Conservation (phyloP, 2,329 filamentous ascomycete genomes). For the Fusarium nelsonii region DNA sequence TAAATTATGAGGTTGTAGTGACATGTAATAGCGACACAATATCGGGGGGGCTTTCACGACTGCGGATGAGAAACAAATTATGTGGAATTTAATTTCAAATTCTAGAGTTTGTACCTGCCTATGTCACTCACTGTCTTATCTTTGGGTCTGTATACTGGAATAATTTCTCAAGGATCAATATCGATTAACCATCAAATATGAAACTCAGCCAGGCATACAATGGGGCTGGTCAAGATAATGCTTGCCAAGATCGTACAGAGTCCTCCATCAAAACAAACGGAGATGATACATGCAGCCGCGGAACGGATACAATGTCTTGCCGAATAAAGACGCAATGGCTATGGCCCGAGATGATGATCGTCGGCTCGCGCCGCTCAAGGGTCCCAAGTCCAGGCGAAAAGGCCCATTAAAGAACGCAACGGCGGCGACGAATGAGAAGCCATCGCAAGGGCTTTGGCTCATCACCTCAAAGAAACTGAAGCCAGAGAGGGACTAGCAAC, state of each 20-base stretch:
- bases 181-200: background rate
- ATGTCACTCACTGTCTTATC: too few relatives aligned
- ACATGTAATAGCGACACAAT: too few relatives aligned
- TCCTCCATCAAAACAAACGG: conserved; percentile 2
- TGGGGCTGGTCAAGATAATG: background rate
- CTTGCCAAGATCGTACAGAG: background rate
- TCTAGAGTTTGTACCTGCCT: too few relatives aligned
- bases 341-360: conserved; percentile 37
- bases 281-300: conserved; percentile 1
- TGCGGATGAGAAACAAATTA: too few relatives aligned
- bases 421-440: conserved; percentile 34
- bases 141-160: background rate
- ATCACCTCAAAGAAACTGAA: conserved; percentile 24
- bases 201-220: background rate
- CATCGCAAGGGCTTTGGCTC: conserved; percentile 26
- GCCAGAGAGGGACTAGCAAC: conserved; percentile 35
- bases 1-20: too few relatives aligned
- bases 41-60: too few relatives aligned
- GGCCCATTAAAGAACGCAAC: conserved; percentile 8
- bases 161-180: background rate
- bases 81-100: too few relatives aligned
- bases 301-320: conserved; percentile 19
- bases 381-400: conserved; percentile 15
- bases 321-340: conserved; percentile 20
- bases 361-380: conserved; percentile 29